These are phyloP conservation scores for Phytopythium aichiense DNA, from an alignment of 352 stramenopile species.

Conservation along the genomic window DNA sequence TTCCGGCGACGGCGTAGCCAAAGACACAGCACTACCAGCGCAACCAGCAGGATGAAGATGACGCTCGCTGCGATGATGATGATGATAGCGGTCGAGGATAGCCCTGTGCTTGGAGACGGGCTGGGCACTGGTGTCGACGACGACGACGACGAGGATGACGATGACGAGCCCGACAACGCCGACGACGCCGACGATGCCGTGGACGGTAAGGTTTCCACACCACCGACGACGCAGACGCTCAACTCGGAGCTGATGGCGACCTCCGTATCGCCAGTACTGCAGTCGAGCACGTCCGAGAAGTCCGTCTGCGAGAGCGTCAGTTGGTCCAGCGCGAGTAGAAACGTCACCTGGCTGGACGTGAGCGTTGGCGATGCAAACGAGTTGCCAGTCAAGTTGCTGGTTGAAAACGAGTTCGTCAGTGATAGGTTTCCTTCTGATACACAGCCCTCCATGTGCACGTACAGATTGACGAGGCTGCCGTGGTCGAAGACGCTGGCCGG, in stretches of 20 bases:
- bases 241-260: slow-evolving; percentile 11
- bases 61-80: not conserved
- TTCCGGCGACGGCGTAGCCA: not conserved
- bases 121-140: not conserved
- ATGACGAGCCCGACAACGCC: slow-evolving; percentile 11
- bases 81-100: not conserved
- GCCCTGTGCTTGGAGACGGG: not conserved
- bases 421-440: not conserved
- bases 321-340: not conserved
- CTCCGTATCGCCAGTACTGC: not conserved
- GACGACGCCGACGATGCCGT: slow-evolving; percentile 13
- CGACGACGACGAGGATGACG: slow-evolving; percentile 6
- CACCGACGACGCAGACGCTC: slow-evolving; percentile 20
- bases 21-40: not conserved
- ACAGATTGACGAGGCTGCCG: slow-evolving; percentile 33
- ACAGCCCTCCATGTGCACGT: not conserved
- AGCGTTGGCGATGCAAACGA: slow-evolving; percentile 31
- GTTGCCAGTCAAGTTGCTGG: slow-evolving; percentile 32
- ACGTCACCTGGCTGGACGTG: slow-evolving; percentile 24
- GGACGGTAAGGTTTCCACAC: slow-evolving; percentile 17
- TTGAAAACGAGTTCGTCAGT: not conserved
- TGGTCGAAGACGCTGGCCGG: slow-evolving; percentile 44
- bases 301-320: slow-evolving; percentile 1
- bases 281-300: not conserved
- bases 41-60: not conserved